Percentiles rank a stretch among this genome's conserved stretches.
Evolutionary conservation across 208 protist species (phyloP).

Genomic region (Angomonas ambiguus): DNA sequence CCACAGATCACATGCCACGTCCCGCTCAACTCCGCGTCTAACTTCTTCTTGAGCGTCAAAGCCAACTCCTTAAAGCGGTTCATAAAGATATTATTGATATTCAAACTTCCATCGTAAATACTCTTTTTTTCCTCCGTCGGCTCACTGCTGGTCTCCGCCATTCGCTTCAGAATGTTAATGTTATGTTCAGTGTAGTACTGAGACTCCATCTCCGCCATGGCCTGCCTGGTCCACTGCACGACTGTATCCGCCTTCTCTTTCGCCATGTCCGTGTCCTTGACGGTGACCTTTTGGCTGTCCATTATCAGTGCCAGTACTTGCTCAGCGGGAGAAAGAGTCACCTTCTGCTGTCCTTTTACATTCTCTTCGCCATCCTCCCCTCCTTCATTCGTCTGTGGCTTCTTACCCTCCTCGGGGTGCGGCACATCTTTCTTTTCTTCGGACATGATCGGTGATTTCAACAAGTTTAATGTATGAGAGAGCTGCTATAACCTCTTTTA

Average conservation of each 20-base stretch:
- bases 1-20: conserved; percentile 88
- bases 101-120: not conserved
- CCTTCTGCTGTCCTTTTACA: conserved; percentile 34
- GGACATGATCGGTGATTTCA: too few relatives aligned
- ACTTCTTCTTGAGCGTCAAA: conserved; percentile 48
- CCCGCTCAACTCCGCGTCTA: conserved; percentile 55
- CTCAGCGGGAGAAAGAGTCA: not conserved
- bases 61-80: conserved; percentile 75
- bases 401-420: not conserved
- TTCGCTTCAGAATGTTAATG: not conserved
- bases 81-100: conserved; percentile 1
- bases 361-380: conserved; percentile 59
- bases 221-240: conserved; percentile 51
- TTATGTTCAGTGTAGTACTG: conserved; percentile 4
- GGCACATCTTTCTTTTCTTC: conserved; percentile 1
- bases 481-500: too few relatives aligned
- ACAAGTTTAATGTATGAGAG: too few relatives aligned
- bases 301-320: conserved; percentile 21
- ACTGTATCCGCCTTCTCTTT: conserved; percentile 54
- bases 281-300: conserved; percentile 26
- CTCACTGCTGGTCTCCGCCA: not conserved
- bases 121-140: not conserved
- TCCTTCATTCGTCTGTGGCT: not conserved
- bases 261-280: conserved; percentile 56
- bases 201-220: conserved; percentile 40